phyloP scores from a whole-genome alignment of 2,329 filamentous ascomycete genomes.

The Orbilia javanica region DNA sequence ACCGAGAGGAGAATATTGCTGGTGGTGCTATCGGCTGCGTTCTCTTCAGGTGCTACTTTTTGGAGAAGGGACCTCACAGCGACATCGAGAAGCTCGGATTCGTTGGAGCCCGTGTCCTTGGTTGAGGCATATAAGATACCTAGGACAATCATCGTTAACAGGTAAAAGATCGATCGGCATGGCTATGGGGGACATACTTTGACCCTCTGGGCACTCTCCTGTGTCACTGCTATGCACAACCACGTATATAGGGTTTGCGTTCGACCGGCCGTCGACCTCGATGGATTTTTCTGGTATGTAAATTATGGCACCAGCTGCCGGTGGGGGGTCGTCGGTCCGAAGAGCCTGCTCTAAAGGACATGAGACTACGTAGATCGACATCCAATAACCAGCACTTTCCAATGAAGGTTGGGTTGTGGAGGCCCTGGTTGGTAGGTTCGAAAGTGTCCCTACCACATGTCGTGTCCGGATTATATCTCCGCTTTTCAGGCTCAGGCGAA shows the following conservation, averaged over 20 bases:
- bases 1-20: slow-evolving; percentile 37
- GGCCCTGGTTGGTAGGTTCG: slow-evolving; percentile 71
- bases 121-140: slow-evolving; percentile 49
- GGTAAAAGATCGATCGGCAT: background rate
- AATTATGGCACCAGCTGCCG: slow-evolving; percentile 32
- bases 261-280: slow-evolving; percentile 59
- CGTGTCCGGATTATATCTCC: slow-evolving; percentile 72
- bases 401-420: slow-evolving; percentile 72
- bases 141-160: background rate
- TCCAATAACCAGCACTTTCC: slow-evolving; percentile 63
- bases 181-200: slow-evolving; percentile 78
- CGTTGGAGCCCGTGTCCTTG: slow-evolving; percentile 7
- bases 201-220: slow-evolving; percentile 86
- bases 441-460: slow-evolving; percentile 74
- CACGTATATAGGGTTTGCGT: slow-evolving; percentile 70
- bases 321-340: slow-evolving; percentile 35
- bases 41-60: slow-evolving; percentile 20
- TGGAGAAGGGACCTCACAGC: slow-evolving; percentile 34
- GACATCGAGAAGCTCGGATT: slow-evolving; percentile 7
- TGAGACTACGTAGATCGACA: slow-evolving; percentile 70
- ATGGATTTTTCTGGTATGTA: slow-evolving; percentile 61
- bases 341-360: slow-evolving; percentile 9
- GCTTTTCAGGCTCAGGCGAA: slow-evolving; percentile 70
- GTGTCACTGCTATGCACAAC: slow-evolving; percentile 88
- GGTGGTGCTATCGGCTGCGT: background rate